phyloP scores from a whole-genome alignment of 371 early-diverging fungal genomes.

The Apophysomyces elegans region DNA sequence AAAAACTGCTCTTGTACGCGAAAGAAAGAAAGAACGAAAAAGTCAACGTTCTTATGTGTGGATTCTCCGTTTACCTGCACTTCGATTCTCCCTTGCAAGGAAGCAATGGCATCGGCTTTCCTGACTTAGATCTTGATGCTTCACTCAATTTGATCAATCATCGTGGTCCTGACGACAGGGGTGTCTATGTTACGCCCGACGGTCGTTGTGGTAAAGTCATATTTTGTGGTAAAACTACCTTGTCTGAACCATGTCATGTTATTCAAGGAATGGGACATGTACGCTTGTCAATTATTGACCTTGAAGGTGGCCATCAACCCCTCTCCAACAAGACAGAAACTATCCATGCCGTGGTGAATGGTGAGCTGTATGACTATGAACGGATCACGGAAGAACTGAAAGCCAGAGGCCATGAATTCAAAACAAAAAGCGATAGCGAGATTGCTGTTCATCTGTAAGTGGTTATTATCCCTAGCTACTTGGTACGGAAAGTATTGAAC shows the following conservation, averaged over 20 bases:
- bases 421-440: conserved; percentile 31
- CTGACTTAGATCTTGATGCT: background rate
- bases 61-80: conserved; percentile 28
- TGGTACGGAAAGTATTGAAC: background rate
- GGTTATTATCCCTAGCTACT: background rate
- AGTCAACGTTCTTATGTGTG: conserved; percentile 19
- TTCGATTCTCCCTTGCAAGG: conserved; percentile 7
- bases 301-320: conserved; percentile 28
- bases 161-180: conserved; percentile 13
- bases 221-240: background rate
- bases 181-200: background rate
- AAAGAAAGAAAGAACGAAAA: no score
- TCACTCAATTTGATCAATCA: background rate
- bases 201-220: conserved; percentile 1
- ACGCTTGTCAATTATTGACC: conserved; percentile 30
- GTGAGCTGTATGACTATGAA: conserved; percentile 33
- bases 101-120: background rate
- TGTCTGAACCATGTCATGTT: background rate
- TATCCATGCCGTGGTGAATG: conserved; percentile 27
- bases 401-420: conserved; percentile 22
- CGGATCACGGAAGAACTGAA: conserved; percentile 22
- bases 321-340: conserved; percentile 8
- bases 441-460: conserved; percentile 26
- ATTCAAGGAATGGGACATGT: conserved; percentile 23
- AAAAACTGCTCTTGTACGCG: no score